Percentiles rank a stretch among this genome's conserved stretches.
These are phyloP conservation scores for Skeletonema grethae DNA, from an alignment of 108 stramenopile genomes.

Conservation along the genomic window DNA sequence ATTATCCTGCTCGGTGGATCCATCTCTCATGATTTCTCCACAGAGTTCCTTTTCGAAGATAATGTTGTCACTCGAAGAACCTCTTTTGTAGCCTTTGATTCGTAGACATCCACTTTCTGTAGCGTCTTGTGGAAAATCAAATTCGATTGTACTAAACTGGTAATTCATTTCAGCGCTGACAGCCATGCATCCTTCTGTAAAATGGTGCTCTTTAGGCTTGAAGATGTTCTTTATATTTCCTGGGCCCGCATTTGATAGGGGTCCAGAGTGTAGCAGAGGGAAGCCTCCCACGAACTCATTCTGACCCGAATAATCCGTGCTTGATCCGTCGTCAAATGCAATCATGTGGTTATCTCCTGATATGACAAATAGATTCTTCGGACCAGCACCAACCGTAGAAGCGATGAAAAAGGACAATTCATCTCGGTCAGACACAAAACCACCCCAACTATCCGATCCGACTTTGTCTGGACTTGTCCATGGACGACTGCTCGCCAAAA, in stretches of 20 bases:
- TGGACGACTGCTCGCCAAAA: slow-evolving; percentile 55
- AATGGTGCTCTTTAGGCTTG: slow-evolving; percentile 19
- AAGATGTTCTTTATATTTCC: slow-evolving; percentile 33
- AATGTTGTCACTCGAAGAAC: slow-evolving; percentile 19
- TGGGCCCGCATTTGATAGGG: slow-evolving; percentile 50
- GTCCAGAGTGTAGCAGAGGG: slow-evolving; percentile 59
- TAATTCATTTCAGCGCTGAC: slow-evolving; percentile 50
- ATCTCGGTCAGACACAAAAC: slow-evolving; percentile 35
- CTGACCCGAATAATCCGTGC: slow-evolving; percentile 52
- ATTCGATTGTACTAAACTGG: slow-evolving; percentile 57
- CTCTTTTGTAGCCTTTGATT: slow-evolving; percentile 39
- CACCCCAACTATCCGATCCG: slow-evolving; percentile 54
- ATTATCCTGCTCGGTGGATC: slow-evolving; percentile 28
- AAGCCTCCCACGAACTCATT: slow-evolving; percentile 43
- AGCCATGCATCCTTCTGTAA: slow-evolving; percentile 57
- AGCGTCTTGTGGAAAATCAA: slow-evolving; percentile 22
- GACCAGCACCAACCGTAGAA: slow-evolving; percentile 47
- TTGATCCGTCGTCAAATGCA: slow-evolving; percentile 64
- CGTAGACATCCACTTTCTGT: slow-evolving; percentile 33
- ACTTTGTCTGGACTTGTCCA: slow-evolving; percentile 53
- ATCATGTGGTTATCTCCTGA: slow-evolving; percentile 63
- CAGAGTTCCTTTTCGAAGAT: slow-evolving; percentile 44
- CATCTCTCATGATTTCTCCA: slow-evolving; percentile 40
- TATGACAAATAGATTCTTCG: slow-evolving; percentile 52
- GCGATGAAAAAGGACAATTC: slow-evolving; percentile 42